phyloP scores from a whole-genome alignment of 2,329 filamentous ascomycete species.

The Pestalotiopsis fici region DNA sequence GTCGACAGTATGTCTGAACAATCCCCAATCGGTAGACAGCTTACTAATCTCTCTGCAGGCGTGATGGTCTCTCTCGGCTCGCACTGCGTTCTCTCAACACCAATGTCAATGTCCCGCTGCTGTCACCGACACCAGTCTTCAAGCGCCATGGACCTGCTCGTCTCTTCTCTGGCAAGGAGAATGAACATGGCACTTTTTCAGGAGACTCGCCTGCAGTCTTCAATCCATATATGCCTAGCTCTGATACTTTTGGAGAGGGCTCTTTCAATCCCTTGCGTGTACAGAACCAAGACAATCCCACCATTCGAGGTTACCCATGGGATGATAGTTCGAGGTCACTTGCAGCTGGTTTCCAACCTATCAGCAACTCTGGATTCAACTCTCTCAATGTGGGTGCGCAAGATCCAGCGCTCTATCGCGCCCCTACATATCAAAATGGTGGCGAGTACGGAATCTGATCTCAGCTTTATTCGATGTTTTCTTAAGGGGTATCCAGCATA shows the following conservation, averaged over 20 bases:
- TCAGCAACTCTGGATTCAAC: constrained; percentile 17
- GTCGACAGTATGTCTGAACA: constrained; percentile 14
- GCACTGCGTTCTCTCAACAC: constrained; percentile 37
- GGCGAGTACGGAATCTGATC: not conserved
- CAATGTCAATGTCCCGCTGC: constrained; percentile 36
- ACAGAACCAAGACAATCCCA: constrained; percentile 28
- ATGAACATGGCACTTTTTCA: constrained; percentile 25
- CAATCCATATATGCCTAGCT: constrained; percentile 28
- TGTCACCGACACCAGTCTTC: constrained; percentile 24
- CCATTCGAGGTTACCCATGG: constrained; percentile 25
- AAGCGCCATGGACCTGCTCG: constrained; percentile 24
- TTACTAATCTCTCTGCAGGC: constrained; percentile 23
- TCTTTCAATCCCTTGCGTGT: constrained; percentile 35
- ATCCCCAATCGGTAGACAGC: not conserved
- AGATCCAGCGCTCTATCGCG: not conserved
- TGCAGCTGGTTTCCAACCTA: constrained; percentile 25
- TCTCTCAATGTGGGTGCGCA: not conserved
- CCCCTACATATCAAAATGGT: not conserved
- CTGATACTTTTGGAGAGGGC: constrained; percentile 22
- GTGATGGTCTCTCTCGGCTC: constrained; percentile 30
- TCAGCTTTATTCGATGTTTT: not conserved
- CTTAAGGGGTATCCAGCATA: not conserved
- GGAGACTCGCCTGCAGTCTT: constrained; percentile 17
- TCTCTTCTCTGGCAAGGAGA: constrained; percentile 31
- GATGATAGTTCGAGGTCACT: constrained; percentile 26